Conservation (phyloP, 2,329 filamentous ascomycete genomes). For the Xylaria sp. region DNA sequence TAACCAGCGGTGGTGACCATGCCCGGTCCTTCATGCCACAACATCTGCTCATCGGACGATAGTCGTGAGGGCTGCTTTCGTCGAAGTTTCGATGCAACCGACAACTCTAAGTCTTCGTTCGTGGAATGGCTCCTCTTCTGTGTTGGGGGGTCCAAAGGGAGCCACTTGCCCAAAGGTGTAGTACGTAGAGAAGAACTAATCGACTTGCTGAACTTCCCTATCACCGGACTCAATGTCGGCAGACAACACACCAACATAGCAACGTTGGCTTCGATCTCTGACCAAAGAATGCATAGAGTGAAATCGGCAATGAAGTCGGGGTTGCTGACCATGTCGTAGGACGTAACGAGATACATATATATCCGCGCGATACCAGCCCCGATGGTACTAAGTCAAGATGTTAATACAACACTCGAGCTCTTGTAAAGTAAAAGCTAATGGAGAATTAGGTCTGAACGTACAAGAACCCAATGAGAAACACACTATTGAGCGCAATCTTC, state of each 20-base stretch:
- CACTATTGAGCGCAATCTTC: constrained; percentile 29
- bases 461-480: constrained; percentile 36
- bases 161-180: constrained; percentile 9
- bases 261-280: constrained; percentile 36
- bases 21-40: constrained; percentile 12
- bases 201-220: background rate
- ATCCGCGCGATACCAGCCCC: constrained; percentile 33
- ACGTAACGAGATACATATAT: constrained; percentile 34
- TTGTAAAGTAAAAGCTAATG: background rate
- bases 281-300: constrained; percentile 35
- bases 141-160: constrained; percentile 2
- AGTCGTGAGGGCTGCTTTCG: background rate
- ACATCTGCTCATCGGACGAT: constrained; percentile 10
- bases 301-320: constrained; percentile 38
- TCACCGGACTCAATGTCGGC: constrained; percentile 19
- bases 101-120: constrained; percentile 8
- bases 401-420: background rate
- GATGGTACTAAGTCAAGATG: constrained; percentile 28
- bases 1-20: constrained; percentile 6
- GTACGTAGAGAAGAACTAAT: background rate
- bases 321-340: constrained; percentile 32
- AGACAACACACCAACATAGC: constrained; percentile 33
- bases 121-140: background rate
- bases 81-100: background rate
- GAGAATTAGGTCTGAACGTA: constrained; percentile 4